These are phyloP conservation scores for Acanthamoeba royreba DNA, from an alignment of 208 protist genomes.

Conservation along the genomic window DNA sequence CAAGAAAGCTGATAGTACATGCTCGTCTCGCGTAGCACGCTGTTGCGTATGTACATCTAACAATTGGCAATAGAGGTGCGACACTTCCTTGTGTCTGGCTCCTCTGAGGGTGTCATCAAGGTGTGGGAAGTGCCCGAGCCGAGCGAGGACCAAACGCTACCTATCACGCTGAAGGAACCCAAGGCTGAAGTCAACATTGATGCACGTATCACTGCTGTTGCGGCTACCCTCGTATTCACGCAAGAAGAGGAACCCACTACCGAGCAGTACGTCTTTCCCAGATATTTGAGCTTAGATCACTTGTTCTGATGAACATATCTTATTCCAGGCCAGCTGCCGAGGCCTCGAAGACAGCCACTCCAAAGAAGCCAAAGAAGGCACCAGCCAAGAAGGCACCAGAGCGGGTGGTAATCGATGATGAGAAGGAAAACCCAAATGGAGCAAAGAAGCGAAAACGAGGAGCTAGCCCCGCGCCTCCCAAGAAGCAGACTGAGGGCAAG, in stretches of 20 bases:
- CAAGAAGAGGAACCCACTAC: not conserved
- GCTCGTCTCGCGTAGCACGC: no score
- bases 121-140: not conserved
- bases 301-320: no score
- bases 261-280: not conserved
- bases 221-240: not conserved
- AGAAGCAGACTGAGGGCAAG: no score
- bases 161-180: not conserved
- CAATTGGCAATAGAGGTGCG: not conserved
- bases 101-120: not conserved
- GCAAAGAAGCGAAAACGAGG: not conserved
- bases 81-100: not conserved
- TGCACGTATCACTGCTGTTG: not conserved
- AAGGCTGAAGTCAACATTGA: not conserved
- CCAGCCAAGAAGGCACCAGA: not conserved
- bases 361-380: not conserved
- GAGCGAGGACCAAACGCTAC: not conserved
- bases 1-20: not conserved
- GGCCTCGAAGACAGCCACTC: not conserved
- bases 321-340: not conserved
- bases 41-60: not conserved
- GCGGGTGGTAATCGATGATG: not conserved
- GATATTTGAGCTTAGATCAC: no score
- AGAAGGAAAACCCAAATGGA: not conserved
- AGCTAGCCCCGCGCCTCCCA: no score